Evolutionary conservation across 169 alveolate genomes (phyloP).

Genomic region (Condylostoma magnum): DNA sequence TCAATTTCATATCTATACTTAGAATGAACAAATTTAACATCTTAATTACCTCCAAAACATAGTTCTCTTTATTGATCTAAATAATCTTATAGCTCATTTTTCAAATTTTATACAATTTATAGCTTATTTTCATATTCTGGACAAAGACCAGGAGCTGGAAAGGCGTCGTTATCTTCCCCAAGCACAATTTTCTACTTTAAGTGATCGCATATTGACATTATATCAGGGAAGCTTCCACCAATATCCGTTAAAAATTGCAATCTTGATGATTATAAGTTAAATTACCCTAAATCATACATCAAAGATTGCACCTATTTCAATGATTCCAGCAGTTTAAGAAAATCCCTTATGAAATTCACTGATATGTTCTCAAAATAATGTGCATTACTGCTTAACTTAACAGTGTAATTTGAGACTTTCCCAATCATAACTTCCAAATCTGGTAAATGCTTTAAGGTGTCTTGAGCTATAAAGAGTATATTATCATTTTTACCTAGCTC

Average conservation of each 20-base stretch:
- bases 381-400: conserved; percentile 83
- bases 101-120: conserved; percentile 36
- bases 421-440: conserved; percentile 45
- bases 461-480: conserved; percentile 50
- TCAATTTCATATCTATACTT: conserved; percentile 92
- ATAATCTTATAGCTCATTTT: conserved; percentile 51
- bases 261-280: conserved; percentile 29
- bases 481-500: conserved; percentile 77
- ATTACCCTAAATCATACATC: conserved; percentile 41
- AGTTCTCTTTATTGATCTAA: conserved; percentile 29
- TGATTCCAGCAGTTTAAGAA: conserved; percentile 59
- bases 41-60: conserved; percentile 27
- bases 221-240: conserved; percentile 57
- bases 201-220: conserved; percentile 42
- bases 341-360: conserved; percentile 61
- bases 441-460: conserved; percentile 39
- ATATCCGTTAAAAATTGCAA: not conserved
- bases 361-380: conserved; percentile 81
- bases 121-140: conserved; percentile 57
- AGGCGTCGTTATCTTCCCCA: conserved; percentile 52
- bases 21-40: conserved; percentile 67
- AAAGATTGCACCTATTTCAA: conserved; percentile 52
- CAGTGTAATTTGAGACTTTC: conserved; percentile 76
- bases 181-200: conserved; percentile 55
- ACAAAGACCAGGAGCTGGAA: conserved; percentile 62